Evolutionary conservation across 176 grass and related monocot species (phyloP).

Genomic region (Oryza meridionalis): DNA sequence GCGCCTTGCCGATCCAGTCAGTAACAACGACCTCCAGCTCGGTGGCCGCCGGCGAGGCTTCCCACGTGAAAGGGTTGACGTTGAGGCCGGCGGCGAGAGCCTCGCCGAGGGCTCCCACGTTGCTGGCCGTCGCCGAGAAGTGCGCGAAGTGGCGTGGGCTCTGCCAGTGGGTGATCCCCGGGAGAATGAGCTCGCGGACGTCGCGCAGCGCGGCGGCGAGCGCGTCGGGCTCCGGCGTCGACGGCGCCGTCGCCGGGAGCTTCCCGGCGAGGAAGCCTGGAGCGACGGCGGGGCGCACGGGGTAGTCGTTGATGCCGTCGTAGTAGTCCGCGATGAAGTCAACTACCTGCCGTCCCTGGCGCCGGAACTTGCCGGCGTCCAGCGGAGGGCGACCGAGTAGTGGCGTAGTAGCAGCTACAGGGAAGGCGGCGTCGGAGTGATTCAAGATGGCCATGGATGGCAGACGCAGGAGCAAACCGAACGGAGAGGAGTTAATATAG

Average conservation of each 20-base stretch:
- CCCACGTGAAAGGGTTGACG: constrained; percentile 34
- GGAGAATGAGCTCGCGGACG: too few relatives aligned
- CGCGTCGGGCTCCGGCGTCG: not conserved
- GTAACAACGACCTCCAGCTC: constrained; percentile 51
- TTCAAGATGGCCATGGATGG: too few relatives aligned
- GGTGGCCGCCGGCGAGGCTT: constrained; percentile 38
- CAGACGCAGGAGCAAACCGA: too few relatives aligned
- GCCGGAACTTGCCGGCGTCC: constrained; percentile 42
- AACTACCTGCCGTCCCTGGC: constrained; percentile 36
- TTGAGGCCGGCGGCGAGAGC: constrained; percentile 33
- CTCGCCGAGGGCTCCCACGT: constrained; percentile 32
- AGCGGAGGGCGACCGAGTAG: not conserved
- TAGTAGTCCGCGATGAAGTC: constrained; percentile 76
- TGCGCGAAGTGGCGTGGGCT: constrained; percentile 31
- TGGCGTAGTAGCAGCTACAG: not conserved
- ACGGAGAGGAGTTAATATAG: too few relatives aligned
- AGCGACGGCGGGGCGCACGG: constrained; percentile 40
- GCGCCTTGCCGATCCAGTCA: constrained; percentile 54
- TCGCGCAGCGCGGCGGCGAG: too few relatives aligned
- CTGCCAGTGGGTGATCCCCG: too few relatives aligned
- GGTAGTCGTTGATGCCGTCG: constrained; percentile 37
- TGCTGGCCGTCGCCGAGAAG: constrained; percentile 31
- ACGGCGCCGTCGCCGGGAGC: constrained; percentile 27
- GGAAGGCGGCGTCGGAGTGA: not conserved
- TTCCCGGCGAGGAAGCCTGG: constrained; percentile 34